Evolutionary conservation across 225 moss, liverwort and hornwort genomes (phyloP).

Genomic region (Thuidium tamariscinum): DNA sequence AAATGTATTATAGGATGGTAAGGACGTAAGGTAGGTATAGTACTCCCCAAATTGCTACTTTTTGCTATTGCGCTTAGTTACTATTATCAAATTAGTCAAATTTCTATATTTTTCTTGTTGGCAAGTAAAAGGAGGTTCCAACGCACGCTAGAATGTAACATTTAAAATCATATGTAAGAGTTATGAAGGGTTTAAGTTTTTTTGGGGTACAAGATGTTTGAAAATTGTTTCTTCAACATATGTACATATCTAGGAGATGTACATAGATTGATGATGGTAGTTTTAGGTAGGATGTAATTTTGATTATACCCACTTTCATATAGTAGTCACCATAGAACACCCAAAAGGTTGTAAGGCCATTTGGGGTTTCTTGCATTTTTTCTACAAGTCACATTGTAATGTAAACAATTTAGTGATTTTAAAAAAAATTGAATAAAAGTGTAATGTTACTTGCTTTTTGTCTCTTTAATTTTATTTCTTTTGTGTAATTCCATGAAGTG

Average conservation of each 20-base stretch:
- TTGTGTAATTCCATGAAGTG: fast-evolving
- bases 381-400: neutral
- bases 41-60: neutral
- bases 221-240: neutral
- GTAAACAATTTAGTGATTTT: neutral
- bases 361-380: neutral
- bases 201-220: neutral
- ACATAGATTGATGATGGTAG: fast-evolving
- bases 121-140: neutral
- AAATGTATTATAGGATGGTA: too few relatives aligned
- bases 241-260: neutral
- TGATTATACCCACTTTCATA: neutral
- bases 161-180: neutral
- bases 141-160: fast-evolving
- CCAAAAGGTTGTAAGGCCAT: neutral
- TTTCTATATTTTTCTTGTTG: neutral
- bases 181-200: neutral
- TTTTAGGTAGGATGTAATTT: neutral
- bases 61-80: neutral
- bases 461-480: too few relatives aligned
- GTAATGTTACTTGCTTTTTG: neutral
- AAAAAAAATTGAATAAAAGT: too few relatives aligned
- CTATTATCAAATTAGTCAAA: too few relatives aligned
- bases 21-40: neutral
- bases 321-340: neutral